These are phyloP conservation scores for Daldinia decipiens DNA, from an alignment of 495 filamentous ascomycete genomes.

Conservation along the genomic window DNA sequence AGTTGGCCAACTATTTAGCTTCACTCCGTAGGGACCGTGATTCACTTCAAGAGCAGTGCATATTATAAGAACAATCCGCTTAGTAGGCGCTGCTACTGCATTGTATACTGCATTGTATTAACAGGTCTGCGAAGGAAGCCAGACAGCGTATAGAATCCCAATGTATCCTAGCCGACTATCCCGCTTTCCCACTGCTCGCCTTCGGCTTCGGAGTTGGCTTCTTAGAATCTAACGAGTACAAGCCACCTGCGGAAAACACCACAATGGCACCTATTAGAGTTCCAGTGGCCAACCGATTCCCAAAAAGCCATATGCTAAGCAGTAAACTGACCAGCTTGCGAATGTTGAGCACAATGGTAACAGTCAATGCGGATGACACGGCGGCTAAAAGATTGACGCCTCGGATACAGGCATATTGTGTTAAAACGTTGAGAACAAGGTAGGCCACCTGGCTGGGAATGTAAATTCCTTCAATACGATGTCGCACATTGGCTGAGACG, in stretches of 20 bases:
- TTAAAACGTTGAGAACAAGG: conserved; percentile 82
- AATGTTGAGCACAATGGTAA: conserved; percentile 95
- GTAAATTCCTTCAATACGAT: conserved; percentile 50
- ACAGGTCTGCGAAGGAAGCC: not conserved
- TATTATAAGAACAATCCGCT: conserved; percentile 1
- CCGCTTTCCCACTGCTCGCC: conserved; percentile 35
- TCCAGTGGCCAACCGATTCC: conserved; percentile 76
- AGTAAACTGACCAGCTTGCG: conserved; percentile 92
- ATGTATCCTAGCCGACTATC: conserved; percentile 26
- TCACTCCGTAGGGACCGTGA: not conserved
- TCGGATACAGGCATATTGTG: conserved; percentile 93
- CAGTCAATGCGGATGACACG: conserved; percentile 87
- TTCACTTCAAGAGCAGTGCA: not conserved
- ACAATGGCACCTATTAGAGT: conserved; percentile 83
- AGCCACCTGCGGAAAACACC: conserved; percentile 86
- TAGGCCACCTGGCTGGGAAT: conserved; percentile 78
- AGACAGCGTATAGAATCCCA: not conserved
- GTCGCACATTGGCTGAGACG: conserved; percentile 45
- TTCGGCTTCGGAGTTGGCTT: conserved; percentile 39
- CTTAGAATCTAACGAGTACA: conserved; percentile 83
- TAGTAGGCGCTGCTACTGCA: not conserved
- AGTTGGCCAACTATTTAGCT: not conserved
- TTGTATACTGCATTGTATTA: conserved; percentile 4
- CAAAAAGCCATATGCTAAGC: conserved; percentile 92
- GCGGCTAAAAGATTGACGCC: conserved; percentile 92